Evolutionary conservation across 441 rosid species (phyloP), one percentile per base, ranked within the genome.

Genomic region (Manihot esculenta): DNA sequence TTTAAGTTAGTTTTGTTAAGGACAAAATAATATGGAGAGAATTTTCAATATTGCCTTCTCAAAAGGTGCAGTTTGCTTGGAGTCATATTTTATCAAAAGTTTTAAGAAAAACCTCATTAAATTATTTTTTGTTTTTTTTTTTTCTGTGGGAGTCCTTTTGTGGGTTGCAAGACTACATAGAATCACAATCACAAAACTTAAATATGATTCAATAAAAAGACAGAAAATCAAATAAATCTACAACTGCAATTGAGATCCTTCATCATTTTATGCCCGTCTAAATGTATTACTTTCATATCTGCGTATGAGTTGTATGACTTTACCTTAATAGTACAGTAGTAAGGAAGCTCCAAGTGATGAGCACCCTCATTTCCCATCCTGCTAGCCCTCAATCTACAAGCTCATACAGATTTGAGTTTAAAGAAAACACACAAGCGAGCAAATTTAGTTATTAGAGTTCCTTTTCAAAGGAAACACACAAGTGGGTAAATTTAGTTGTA

Each of bases 251-350:
- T 49, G 53, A 49, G 53, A 49, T 49, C 20, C 21, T 7, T 49
- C 21, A 18, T 49, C 20, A 49, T 9, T 49, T 49, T 7, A 2
- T 7, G 5, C 53, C 3, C 15, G 33, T 30, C 45, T 42, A 7
- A 42, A 42, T 3, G 17, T 49, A 26, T 1, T 17, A 59, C 44
- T 35, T 60, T 48, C 24, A 11, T 20, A 18, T n/a, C 24, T 30
- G 57, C 15, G 7, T 0, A 0, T 30, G 45, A 5, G 54, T 8
- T 51, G 41, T 51, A n/a, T 38, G 8, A 68, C 20, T 45, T 60
- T 59, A 70, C 73, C 73, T 59, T 70, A 30, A 69, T 4, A 18
- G 64, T 45, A 27, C 54, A 69, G 72, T 45, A 45, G 50, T 23
- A 27, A 21, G 66, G 44, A 30, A 27, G 47, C 4, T 48, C 65